Base-by-base conservation (phyloP, 2,329 filamentous ascomycete genomes). In the Ophiostoma quercus region DNA sequence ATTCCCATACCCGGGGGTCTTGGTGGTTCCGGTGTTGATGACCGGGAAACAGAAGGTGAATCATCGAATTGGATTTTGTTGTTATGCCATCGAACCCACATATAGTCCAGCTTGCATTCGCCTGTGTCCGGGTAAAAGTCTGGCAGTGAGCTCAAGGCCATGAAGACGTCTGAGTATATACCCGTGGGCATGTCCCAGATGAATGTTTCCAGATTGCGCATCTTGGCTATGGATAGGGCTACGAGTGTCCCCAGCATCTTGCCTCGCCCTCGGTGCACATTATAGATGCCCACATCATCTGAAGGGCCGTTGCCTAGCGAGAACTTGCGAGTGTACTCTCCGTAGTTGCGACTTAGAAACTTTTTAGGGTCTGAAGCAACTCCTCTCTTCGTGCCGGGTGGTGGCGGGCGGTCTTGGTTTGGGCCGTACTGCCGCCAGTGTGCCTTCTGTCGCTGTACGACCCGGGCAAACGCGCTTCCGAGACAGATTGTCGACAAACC, bases 181-280 rank as follows among this genome's bases (percentile, higher is more conserved):
- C 92, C 92, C 0, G 92, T 95, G 0, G 92, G 92, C 92, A 95
- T 94, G 76, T 96, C 92, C 92, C 92, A 95, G 2, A 92, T 84
- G 75, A 95, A 95, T 0, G 88, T 88, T 78, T 95, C 92, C 54
- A 96, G 83, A 75, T 92, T 92, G 68, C 87, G 82, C 92, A 95
- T 95, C 72, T 90, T 89, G 62, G 89, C 88, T n/a, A 95, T 84
- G 14, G 91, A 90, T 73, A 94, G 80, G 11, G 91, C 90, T 14
- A 93, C 91, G 67, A 95, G 80, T 1, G 91, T 94, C 5, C 91
- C 91, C n/a, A 95, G 83, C 91, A 95, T 93, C 80, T 94, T 95
- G 2, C 92, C 92, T 70, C 89, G 88, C 77, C 94, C 91, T 78
- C 93, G 94, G 2, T 86, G 89, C 74, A 94, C 91, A 72, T 91